phyloP scores from a whole-genome alignment of 2,329 filamentous ascomycete species.

The Hypocrella siamensis region DNA sequence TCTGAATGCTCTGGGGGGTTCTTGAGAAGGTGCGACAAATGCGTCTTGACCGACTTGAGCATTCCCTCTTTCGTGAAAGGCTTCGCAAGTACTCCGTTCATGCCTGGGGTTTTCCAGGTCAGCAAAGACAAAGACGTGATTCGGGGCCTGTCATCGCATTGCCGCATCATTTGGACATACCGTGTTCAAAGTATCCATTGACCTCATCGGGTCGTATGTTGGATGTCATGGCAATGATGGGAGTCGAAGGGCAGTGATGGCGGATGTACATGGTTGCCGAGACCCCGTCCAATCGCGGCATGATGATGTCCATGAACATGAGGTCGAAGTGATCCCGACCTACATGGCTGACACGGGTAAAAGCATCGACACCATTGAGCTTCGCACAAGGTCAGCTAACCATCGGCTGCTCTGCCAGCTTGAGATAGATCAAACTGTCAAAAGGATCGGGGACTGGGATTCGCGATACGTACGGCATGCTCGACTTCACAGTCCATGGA shows the following conservation, averaged over 20 bases:
- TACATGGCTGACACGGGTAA: constrained; percentile 55
- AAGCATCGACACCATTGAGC: constrained; percentile 74
- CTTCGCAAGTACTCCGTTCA: constrained; percentile 95
- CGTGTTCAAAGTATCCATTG: constrained; percentile 91
- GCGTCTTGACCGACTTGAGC: constrained; percentile 73
- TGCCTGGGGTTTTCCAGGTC: too few species aligned
- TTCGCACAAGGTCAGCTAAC: too few species aligned
- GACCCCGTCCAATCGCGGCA: constrained; percentile 90
- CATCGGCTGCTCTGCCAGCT: too few species aligned
- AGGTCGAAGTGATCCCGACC: constrained; percentile 40
- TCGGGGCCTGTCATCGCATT: too few species aligned
- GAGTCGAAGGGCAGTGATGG: constrained; percentile 65
- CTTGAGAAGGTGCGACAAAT: constrained; percentile 71
- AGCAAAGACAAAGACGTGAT: too few species aligned
- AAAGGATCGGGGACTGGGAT: not conserved
- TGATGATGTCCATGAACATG: constrained; percentile 89
- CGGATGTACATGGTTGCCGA: constrained; percentile 88
- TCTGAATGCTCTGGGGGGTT: constrained; percentile 33
- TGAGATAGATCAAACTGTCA: too few species aligned
- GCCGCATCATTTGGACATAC: constrained; percentile 36
- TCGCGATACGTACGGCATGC: constrained; percentile 36
- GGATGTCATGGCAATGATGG: constrained; percentile 96
- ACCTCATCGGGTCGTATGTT: constrained; percentile 96
- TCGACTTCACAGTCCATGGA: constrained; percentile 53
- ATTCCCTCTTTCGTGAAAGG: constrained; percentile 87